These are phyloP conservation scores for Calonectria fujianensis DNA, from an alignment of 2,329 filamentous ascomycete genomes.

Conservation along the genomic window DNA sequence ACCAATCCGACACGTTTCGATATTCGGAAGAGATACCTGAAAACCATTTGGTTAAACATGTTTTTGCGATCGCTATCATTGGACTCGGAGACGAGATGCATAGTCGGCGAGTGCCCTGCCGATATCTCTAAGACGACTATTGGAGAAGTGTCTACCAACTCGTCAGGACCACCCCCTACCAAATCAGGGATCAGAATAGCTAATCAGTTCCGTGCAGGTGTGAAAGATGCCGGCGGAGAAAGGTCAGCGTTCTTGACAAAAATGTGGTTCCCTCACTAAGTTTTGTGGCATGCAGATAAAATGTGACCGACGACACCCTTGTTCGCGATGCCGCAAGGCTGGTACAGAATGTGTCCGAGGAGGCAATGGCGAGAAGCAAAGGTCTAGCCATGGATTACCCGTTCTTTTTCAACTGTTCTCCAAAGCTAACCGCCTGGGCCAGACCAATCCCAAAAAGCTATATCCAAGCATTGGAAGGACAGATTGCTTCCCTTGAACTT, in stretches of 20 bases:
- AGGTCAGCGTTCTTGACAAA: slow-evolving; percentile 53
- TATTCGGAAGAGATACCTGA: background rate
- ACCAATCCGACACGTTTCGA: background rate
- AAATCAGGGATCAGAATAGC: background rate
- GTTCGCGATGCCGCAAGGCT: slow-evolving; percentile 67
- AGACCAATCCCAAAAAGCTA: slow-evolving; percentile 67
- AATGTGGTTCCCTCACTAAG: background rate
- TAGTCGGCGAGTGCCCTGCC: slow-evolving; percentile 5
- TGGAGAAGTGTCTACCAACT: slow-evolving; percentile 15
- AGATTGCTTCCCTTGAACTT: slow-evolving; percentile 66
- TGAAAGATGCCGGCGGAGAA: slow-evolving; percentile 65
- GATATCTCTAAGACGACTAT: slow-evolving; percentile 10
- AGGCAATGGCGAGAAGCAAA: slow-evolving; percentile 65
- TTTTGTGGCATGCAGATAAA: slow-evolving; percentile 65
- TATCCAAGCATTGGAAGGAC: slow-evolving; percentile 68
- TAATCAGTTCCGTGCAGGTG: slow-evolving; percentile 56
- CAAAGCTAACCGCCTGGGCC: background rate
- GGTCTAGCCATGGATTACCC: slow-evolving; percentile 51
- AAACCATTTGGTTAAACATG: background rate
- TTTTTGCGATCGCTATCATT: background rate
- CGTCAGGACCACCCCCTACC: background rate
- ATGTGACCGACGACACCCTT: slow-evolving; percentile 71
- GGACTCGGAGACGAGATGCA: background rate
- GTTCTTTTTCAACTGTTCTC: background rate
- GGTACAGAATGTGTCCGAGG: slow-evolving; percentile 62